A percentile compares a stretch with the other conserved stretches of the same genome.
These are phyloP conservation scores for Centrapalus pauciflorus DNA, from an alignment of 129 eudicot species.

Conservation along the genomic window DNA sequence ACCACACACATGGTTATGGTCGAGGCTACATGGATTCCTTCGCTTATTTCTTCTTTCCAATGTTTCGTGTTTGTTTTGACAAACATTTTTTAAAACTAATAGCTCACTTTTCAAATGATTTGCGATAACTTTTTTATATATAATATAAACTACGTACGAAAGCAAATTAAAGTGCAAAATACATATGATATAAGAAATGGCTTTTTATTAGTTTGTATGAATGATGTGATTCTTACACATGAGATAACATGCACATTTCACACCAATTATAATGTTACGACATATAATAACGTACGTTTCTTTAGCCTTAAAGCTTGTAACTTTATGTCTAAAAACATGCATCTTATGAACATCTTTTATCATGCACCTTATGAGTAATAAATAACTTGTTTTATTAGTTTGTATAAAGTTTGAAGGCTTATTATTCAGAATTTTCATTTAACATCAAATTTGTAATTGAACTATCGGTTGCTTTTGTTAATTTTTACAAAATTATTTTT, in stretches of 20 bases:
- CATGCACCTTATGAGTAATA: no score
- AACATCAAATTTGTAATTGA: no score
- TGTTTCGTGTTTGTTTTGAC: slow-evolving; percentile 11
- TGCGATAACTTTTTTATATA: neutral
- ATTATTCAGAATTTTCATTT: no score
- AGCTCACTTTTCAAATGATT: neutral
- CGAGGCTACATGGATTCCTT: slow-evolving; percentile 50
- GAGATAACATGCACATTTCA: slow-evolving; percentile 10
- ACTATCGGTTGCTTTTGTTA: no score
- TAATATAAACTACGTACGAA: neutral
- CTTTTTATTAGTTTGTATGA: slow-evolving; percentile 19
- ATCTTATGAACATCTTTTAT: no score
- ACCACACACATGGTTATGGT: slow-evolving; percentile 46
- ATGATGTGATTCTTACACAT: slow-evolving; percentile 23
- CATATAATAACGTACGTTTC: slow-evolving; percentile 10
- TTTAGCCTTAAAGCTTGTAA: neutral
- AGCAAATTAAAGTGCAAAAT: slow-evolving; percentile 2
- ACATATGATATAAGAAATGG: neutral
- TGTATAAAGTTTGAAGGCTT: no score
- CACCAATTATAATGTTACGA: neutral
- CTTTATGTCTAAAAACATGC: neutral
- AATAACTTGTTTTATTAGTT: no score
- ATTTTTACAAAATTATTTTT: no score
- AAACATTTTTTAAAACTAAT: neutral
- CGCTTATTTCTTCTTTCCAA: slow-evolving; percentile 20